phyloP scores from a whole-genome alignment of 2,329 filamentous ascomycete species.

The Ophiostoma angusticollis region DNA sequence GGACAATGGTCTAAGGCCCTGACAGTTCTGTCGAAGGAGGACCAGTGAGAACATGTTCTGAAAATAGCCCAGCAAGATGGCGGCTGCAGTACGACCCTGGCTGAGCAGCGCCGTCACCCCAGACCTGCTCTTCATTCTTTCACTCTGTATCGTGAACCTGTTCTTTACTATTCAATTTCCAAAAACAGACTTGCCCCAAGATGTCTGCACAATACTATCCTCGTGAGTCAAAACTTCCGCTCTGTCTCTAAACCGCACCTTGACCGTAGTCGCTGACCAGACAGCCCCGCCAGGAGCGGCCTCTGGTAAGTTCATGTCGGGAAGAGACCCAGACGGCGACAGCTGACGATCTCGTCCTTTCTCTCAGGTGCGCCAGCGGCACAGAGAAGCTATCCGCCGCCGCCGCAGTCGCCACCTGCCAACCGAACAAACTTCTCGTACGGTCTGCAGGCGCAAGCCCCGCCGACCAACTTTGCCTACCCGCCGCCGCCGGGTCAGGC shows the following conservation, averaged over 20 bases:
- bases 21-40: not conserved
- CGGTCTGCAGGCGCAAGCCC: constrained; percentile 18
- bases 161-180: not conserved
- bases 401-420: constrained; percentile 25
- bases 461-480: constrained; percentile 21
- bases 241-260: not conserved
- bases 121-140: too few relatives aligned
- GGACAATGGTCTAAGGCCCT: too few relatives aligned
- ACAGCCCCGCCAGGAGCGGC: constrained; percentile 15
- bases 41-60: not conserved
- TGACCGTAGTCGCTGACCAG: constrained; percentile 5
- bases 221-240: constrained; percentile 15
- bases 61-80: not conserved
- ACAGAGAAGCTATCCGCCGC: constrained; percentile 23
- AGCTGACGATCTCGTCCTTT: too few relatives aligned
- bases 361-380: constrained; percentile 5
- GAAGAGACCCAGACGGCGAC: not conserved
- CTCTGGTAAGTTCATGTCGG: constrained; percentile 1
- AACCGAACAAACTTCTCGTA: constrained; percentile 26
- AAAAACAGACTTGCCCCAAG: not conserved
- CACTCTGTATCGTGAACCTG: too few relatives aligned
- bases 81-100: constrained; percentile 6
- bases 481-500: constrained; percentile 21
- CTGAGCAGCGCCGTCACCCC: too few relatives aligned
- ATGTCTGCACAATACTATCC: constrained; percentile 18